These are phyloP conservation scores for Lasiodiplodia citricola DNA, from an alignment of 2,329 filamentous ascomycete species.

Conservation along the genomic window DNA sequence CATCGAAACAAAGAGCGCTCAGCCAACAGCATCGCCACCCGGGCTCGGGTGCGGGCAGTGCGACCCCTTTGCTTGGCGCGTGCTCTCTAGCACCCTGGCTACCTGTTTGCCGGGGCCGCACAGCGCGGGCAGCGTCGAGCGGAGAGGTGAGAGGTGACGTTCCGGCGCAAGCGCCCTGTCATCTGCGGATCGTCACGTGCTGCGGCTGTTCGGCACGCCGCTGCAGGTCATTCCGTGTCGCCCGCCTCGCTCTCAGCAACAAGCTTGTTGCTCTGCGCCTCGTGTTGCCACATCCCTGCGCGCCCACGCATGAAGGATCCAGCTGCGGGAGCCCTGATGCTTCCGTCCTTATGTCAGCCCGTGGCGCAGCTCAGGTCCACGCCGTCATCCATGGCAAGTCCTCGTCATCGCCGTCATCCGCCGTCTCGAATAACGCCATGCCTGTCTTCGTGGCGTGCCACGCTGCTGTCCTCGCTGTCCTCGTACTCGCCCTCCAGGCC, in stretches of 20 bases:
- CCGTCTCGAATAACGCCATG: slow-evolving; percentile 22
- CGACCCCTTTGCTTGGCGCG: slow-evolving; percentile 16
- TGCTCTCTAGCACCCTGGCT: neutral
- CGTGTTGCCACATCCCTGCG: slow-evolving; percentile 1
- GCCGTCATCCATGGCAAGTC: slow-evolving; percentile 7
- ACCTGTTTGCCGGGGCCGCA: neutral
- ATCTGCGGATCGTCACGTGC: slow-evolving; percentile 17
- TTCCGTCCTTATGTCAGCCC: slow-evolving; percentile 22
- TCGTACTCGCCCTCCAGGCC: neutral
- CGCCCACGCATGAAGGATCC: neutral
- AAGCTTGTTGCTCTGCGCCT: neutral
- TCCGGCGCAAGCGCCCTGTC: neutral
- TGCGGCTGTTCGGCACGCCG: slow-evolving; percentile 15
- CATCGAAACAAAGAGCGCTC: slow-evolving; percentile 4
- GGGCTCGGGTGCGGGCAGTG: slow-evolving; percentile 10
- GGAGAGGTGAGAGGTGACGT: slow-evolving; percentile 10
- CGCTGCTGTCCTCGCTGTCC: slow-evolving; percentile 22
- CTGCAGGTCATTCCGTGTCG: slow-evolving; percentile 8
- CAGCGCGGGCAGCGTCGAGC: slow-evolving; percentile 11
- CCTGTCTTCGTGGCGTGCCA: slow-evolving; percentile 5
- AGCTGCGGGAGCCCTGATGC: slow-evolving; percentile 2
- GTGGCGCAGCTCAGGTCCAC: slow-evolving; percentile 23
- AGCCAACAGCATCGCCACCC: slow-evolving; percentile 16
- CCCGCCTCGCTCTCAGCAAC: slow-evolving; percentile 3
- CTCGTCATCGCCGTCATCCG: slow-evolving; percentile 11